Evolutionary conservation across 2,329 filamentous ascomycete species (phyloP).

Genomic region (Penicillium sp.): DNA sequence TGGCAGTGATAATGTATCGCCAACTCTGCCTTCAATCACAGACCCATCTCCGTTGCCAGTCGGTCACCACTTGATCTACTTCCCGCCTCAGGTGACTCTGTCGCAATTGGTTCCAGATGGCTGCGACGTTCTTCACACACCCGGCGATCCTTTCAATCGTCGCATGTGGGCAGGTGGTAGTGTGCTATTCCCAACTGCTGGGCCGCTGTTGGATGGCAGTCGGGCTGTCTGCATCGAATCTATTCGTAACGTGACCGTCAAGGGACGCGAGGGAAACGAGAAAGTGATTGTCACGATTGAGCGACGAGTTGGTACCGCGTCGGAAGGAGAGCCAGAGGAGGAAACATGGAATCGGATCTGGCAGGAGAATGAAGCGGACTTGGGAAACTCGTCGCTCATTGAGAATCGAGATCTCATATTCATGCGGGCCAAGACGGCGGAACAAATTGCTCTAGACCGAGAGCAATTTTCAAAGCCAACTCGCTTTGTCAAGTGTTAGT

Average conservation of each 20-base stretch:
- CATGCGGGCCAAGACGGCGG: conserved; percentile 53
- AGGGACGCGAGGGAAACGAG: conserved; percentile 53
- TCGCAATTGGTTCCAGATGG: conserved; percentile 74
- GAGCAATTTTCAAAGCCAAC: conserved; percentile 21
- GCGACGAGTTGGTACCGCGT: conserved; percentile 49
- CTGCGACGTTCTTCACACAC: conserved; percentile 77
- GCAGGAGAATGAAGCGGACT: conserved; percentile 44
- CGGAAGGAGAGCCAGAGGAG: conserved; percentile 36
- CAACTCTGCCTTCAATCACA: conserved; percentile 36
- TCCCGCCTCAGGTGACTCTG: conserved; percentile 68
- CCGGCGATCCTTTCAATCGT: conserved; percentile 69
- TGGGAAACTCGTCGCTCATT: conserved; percentile 49
- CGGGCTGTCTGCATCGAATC: conserved; percentile 48
- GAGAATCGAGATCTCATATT: conserved; percentile 67
- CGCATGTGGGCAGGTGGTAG: conserved; percentile 89
- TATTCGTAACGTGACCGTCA: conserved; percentile 51
- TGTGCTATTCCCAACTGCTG: conserved; percentile 54
- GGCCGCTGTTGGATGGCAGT: conserved; percentile 33
- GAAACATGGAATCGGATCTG: conserved; percentile 45
- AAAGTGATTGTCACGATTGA: conserved; percentile 65
- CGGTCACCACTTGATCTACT: conserved; percentile 84
- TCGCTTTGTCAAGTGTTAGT: conserved; percentile 37
- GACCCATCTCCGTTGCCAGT: conserved; percentile 30
- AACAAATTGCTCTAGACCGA: conserved; percentile 31
- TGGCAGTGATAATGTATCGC: conserved; percentile 26